A percentile compares a stretch with the other conserved stretches of the same genome.
Conservation (phyloP, 2,329 filamentous ascomycete genomes). For the Trichocomaceae sp. region DNA sequence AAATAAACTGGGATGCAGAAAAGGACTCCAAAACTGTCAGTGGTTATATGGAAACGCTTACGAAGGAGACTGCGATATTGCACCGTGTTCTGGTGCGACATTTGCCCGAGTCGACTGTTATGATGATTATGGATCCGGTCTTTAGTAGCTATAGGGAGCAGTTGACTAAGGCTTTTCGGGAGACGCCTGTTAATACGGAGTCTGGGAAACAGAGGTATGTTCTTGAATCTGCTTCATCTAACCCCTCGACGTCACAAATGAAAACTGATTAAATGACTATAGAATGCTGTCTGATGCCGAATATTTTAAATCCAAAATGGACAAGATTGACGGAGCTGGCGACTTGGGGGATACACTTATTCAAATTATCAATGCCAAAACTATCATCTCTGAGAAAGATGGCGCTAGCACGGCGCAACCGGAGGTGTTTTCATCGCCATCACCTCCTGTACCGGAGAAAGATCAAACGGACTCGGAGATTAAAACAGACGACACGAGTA, state of each 20-base stretch:
- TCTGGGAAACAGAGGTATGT: slow-evolving; percentile 65
- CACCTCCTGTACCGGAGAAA: slow-evolving; percentile 5
- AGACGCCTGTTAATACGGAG: slow-evolving; percentile 58
- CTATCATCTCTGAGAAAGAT: slow-evolving; percentile 17
- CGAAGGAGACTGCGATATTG: slow-evolving; percentile 77
- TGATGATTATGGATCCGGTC: slow-evolving; percentile 78
- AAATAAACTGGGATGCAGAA: slow-evolving; percentile 64
- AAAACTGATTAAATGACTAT: slow-evolving; percentile 2
- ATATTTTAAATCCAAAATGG: slow-evolving; percentile 62
- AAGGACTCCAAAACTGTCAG: slow-evolving; percentile 47
- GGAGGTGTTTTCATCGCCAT: neutral
- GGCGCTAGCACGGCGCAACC: neutral
- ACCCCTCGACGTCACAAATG: slow-evolving; percentile 1
- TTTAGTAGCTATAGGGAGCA: slow-evolving; percentile 76
- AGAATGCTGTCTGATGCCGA: slow-evolving; percentile 74
- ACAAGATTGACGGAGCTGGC: slow-evolving; percentile 71
- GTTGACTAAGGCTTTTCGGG: slow-evolving; percentile 63
- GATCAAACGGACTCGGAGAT: neutral
- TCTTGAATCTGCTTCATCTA: slow-evolving; percentile 11
- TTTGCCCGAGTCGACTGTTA: slow-evolving; percentile 67
- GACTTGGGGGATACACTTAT: slow-evolving; percentile 65
- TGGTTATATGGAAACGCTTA: slow-evolving; percentile 77
- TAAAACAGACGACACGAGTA: neutral
- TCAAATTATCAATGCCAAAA: slow-evolving; percentile 39
- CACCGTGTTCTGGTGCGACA: slow-evolving; percentile 79